phyloP scores from a whole-genome alignment of 163 green algal species.

The Volvox carteri region DNA sequence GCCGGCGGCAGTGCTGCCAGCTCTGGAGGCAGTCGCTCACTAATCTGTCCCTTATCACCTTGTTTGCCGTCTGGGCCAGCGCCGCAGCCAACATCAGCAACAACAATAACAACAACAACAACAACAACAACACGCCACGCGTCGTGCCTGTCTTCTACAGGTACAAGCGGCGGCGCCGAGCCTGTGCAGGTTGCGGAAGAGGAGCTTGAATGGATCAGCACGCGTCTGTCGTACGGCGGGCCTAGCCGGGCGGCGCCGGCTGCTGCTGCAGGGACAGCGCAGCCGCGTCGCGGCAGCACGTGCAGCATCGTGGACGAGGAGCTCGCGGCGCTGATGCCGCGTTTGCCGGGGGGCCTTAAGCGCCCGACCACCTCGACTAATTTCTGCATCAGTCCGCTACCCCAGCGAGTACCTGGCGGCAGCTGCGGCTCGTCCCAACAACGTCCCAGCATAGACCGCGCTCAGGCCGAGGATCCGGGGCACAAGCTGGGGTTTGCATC shows the following conservation, averaged over 20 bases:
- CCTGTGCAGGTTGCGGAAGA: background rate
- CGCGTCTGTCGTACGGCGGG: background rate
- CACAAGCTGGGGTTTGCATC: background rate
- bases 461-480: background rate
- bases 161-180: background rate
- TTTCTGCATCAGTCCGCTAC: background rate
- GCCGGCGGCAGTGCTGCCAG: no score
- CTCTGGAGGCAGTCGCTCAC: no score
- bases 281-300: background rate
- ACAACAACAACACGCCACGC: background rate
- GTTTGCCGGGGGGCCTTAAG: background rate
- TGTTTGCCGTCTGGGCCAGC: no score
- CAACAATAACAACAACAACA: no score
- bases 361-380: background rate
- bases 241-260: background rate
- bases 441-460: background rate
- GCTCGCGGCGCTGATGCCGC: background rate
- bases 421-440: background rate
- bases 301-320: conserved; percentile 19
- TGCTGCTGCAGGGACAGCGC: no score
- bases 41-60: no score
- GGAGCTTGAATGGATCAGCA: conserved; percentile 25
- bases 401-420: background rate
- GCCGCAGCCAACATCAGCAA: background rate
- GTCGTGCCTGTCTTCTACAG: background rate